phyloP scores from a whole-genome alignment of 148 eudicot species.

The Polygonum maritimum region DNA sequence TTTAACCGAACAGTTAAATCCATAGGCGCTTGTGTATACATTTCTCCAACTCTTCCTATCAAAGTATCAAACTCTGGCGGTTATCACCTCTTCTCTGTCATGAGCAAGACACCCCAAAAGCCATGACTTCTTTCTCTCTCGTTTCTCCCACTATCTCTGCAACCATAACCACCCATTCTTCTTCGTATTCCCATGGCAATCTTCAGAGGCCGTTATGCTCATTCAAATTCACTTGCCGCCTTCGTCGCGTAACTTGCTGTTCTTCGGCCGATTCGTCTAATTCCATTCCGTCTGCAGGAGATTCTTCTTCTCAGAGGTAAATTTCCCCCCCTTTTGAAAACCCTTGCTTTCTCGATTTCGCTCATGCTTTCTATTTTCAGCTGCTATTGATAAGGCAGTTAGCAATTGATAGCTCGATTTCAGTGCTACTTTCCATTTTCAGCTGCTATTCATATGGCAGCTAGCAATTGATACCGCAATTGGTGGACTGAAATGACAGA shows the following conservation, averaged over 20 bases:
- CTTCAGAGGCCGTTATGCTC: conserved; percentile 14
- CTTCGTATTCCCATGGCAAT: conserved; percentile 13
- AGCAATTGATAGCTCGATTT: neutral
- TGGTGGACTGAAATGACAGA: neutral
- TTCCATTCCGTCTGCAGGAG: conserved; percentile 17
- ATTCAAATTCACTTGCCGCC: conserved; percentile 13
- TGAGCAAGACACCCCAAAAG: conserved; percentile 6
- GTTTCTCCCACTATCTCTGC: conserved; percentile 13
- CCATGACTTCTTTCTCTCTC: conserved; percentile 24
- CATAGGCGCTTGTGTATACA: no score
- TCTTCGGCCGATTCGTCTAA: conserved; percentile 27
- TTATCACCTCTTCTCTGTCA: neutral
- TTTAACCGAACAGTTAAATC: no score
- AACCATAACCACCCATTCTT: neutral
- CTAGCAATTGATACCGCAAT: neutral
- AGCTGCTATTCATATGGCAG: neutral
- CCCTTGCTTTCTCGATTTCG: neutral
- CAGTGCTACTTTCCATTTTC: neutral
- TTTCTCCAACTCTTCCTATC: no score
- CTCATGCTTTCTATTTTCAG: neutral
- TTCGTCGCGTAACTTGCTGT: conserved; percentile 18
- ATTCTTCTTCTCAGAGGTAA: conserved; percentile 38
- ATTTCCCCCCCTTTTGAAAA: neutral
- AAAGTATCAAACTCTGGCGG: neutral
- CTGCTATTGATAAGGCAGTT: neutral